phyloP scores from a whole-genome alignment of 2,329 filamentous ascomycete genomes.

The Aspergillus aculeatus region DNA sequence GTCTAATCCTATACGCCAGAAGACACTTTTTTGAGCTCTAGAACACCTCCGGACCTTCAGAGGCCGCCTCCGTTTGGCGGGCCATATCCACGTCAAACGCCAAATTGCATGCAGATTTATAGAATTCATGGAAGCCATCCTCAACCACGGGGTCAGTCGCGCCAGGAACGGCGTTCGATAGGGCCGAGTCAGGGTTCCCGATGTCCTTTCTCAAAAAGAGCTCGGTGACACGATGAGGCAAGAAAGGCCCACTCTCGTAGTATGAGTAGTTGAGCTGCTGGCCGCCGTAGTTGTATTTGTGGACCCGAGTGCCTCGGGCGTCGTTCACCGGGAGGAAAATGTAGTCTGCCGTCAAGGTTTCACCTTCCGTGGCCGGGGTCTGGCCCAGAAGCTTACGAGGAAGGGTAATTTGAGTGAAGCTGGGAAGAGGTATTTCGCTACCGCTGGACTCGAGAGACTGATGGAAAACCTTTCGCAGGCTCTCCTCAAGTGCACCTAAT shows the following conservation, averaged over 20 bases:
- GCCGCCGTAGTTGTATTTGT: conserved; percentile 34
- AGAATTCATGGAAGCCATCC: neutral
- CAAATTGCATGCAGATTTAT: conserved; percentile 29
- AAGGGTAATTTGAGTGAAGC: conserved; percentile 32
- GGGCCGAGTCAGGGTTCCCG: neutral
- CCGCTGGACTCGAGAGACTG: conserved; percentile 8
- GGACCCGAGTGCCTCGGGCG: conserved; percentile 27
- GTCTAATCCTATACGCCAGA: neutral
- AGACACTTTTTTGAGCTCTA: conserved; percentile 3
- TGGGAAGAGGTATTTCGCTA: conserved; percentile 25
- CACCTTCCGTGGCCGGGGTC: neutral
- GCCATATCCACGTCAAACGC: conserved; percentile 36
- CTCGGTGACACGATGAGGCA: conserved; percentile 30
- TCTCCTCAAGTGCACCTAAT: conserved; percentile 23
- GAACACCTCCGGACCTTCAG: neutral
- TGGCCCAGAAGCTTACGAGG: conserved; percentile 24
- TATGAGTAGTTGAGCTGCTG: conserved; percentile 33
- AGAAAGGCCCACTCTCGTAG: conserved; percentile 34
- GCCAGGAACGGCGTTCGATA: neutral
- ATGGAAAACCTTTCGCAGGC: conserved; percentile 23
- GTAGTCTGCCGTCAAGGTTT: conserved; percentile 31
- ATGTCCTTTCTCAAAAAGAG: conserved; percentile 33
- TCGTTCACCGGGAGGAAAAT: conserved; percentile 35
- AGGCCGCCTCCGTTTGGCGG: conserved; percentile 1
- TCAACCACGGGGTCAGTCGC: neutral